Evolutionary conservation across 441 rosid genomes (phyloP).

Genomic region (Aleurites moluccanus): DNA sequence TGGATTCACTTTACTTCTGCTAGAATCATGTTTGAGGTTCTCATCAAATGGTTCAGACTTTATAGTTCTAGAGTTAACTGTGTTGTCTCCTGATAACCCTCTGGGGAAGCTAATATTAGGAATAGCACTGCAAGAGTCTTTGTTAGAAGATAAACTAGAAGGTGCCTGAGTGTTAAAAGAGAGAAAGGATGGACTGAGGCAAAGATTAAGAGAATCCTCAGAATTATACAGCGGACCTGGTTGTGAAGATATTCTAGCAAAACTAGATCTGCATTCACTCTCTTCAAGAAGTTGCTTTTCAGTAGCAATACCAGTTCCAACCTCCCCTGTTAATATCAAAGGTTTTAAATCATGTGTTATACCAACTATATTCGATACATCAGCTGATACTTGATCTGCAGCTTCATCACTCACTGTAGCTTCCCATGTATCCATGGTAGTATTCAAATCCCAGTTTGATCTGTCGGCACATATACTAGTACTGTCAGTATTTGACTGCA

Average conservation of each 20-base stretch:
- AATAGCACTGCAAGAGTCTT: slow-evolving; percentile 19
- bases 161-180: slow-evolving; percentile 31
- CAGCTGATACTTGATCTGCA: slow-evolving; percentile 31
- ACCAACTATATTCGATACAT: slow-evolving; percentile 24
- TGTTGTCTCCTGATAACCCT: slow-evolving; percentile 26
- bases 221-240: slow-evolving; percentile 29
- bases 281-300: slow-evolving; percentile 30
- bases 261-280: slow-evolving; percentile 27
- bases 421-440: slow-evolving; percentile 85
- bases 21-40: slow-evolving; percentile 29
- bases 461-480: slow-evolving; percentile 39
- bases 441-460: slow-evolving; percentile 87
- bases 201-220: slow-evolving; percentile 56
- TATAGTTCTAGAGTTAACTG: slow-evolving; percentile 34
- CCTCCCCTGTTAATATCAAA: slow-evolving; percentile 24
- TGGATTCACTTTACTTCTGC: slow-evolving; percentile 26
- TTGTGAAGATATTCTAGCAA: slow-evolving; percentile 23
- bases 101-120: slow-evolving; percentile 27
- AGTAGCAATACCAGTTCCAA: slow-evolving; percentile 25
- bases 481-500: slow-evolving; percentile 27
- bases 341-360: slow-evolving; percentile 35
- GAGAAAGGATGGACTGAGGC: slow-evolving; percentile 44
- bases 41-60: slow-evolving; percentile 70
- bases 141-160: slow-evolving; percentile 31
- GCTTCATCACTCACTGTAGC: slow-evolving; percentile 37